Evolutionary conservation across 352 stramenopile species (phyloP), one percentile per base, ranked within the genome.

Genomic region (Phytophthora kernoviae): DNA sequence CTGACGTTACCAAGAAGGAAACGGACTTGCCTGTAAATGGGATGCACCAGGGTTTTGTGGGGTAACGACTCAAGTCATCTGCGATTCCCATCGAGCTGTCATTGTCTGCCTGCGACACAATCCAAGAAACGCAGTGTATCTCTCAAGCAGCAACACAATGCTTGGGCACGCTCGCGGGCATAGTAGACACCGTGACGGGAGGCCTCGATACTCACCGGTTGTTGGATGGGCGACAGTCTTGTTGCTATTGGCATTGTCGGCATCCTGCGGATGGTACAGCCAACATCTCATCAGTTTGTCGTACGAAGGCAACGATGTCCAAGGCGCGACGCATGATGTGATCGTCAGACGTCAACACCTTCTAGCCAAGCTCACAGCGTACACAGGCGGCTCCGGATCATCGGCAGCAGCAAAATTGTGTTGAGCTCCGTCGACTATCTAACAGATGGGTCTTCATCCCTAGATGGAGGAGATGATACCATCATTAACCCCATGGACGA

Each of bases 231-330:
- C 62, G 8, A 63, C 57, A 17, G 56, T 71, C 20, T 39, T 71
- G 40, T 32, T 58, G 1, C 57, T 71, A 3, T 37, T 71, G 15
- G 39, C 41, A 17, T 15, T 66, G 12, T 62, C 62, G 30, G 62
- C 50, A 24, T 63, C 45, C 15, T 71, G 62, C 14, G 62, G 62
- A 1, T 71, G 52, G 51, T 71, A 71, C 46, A 71, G 57, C 21
- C 62, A 71, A 33, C 56, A 58, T 17, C 37, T 44, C 36, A 43
- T 58, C 50, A 58, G 15, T 2, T 54, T 59, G 32, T 62, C 57
- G 17, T 43, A 60, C 32, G 41, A 59, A 34, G 27, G 47, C 33
- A 43, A 21, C 26, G 51, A 55, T 39, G 33, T 44, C 43, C 59
- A 49, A 12, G 65, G 46, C 9, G 62, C 57, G 48, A 60, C 43